Evolutionary conservation across 1,284 basidiomycete species (phyloP), one percentile per base, ranked within the genome.

Genomic region (Trametes pubescens): DNA sequence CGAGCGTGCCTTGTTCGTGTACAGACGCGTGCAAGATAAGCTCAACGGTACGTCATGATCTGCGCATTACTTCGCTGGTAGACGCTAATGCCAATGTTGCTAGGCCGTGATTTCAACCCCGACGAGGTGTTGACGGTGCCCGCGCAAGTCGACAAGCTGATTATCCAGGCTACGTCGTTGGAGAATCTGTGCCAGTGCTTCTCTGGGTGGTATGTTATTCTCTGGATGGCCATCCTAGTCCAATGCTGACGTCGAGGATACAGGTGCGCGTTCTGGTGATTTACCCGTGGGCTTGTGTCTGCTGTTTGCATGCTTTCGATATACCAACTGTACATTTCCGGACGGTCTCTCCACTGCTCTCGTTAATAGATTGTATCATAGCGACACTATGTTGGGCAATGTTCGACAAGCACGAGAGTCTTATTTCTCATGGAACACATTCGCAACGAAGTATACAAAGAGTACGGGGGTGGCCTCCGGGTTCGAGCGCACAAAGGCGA

Each of bases 131-230:
- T 98, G 59, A 81, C 84, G 29, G 92, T 97, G 26, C 81, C 84
- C 51, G 85, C 84, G 21, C 96, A 98, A 76, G 95, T 97, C 22
- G 93, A 96, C 74, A 92, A 92, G 75, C 83, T 99, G 57, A 98
- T 98, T 68, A 83, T 88, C 65, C 94, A 98, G 76, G 94, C 96
- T 8, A 97, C 93, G 7, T 91, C 92, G 13, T 81, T 97, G 51
- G 95, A 98, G 78, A 97, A 98, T 76, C 86, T 98, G 2, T 97
- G 95, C 76, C 95, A 96, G 74, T 95, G 94, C 72, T 99, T 98
- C 81, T 94, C 95, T 66, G 96, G 96, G 76, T 98, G 96, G 96
- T 94, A 76, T 65, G 82, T 72, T 7, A 16, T 2, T 38, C 26
- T 51, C 22, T 21, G 32, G 24, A 13, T 47, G 2, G 34, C 43